These are phyloP conservation scores for Coniochaeta prunicola DNA, from an alignment of 2,329 filamentous ascomycete genomes.

Conservation along the genomic window DNA sequence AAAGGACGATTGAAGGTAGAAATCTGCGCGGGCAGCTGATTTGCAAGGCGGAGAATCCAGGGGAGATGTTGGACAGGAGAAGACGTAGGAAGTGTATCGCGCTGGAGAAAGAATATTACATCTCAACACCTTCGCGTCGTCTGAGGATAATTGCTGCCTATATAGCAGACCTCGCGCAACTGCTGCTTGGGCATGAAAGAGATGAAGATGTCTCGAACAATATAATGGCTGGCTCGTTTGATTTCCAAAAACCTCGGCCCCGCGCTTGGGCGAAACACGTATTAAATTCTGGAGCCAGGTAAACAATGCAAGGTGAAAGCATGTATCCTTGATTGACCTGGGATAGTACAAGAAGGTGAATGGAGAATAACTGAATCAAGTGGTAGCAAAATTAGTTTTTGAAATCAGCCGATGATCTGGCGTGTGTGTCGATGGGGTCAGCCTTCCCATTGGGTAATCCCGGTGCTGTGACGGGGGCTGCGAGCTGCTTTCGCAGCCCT, in stretches of 20 bases:
- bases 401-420: neutral
- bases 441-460: neutral
- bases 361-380: conserved; percentile 2
- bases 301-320: neutral
- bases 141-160: neutral
- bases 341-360: neutral
- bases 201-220: neutral
- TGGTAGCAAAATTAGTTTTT: neutral
- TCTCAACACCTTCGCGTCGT: neutral
- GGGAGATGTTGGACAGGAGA: neutral
- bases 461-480: neutral
- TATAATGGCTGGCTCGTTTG: neutral
- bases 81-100: neutral
- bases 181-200: neutral
- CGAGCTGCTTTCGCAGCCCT: neutral
- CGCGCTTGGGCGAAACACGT: neutral
- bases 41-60: neutral
- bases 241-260: neutral
- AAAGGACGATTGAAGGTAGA: neutral
- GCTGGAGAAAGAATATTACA: neutral
- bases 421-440: neutral
- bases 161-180: neutral
- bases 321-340: neutral
- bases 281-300: neutral
- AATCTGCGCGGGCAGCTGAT: neutral